Conservation (phyloP, 805 yeast species). For the Lipomyces oligophaga region DNA sequence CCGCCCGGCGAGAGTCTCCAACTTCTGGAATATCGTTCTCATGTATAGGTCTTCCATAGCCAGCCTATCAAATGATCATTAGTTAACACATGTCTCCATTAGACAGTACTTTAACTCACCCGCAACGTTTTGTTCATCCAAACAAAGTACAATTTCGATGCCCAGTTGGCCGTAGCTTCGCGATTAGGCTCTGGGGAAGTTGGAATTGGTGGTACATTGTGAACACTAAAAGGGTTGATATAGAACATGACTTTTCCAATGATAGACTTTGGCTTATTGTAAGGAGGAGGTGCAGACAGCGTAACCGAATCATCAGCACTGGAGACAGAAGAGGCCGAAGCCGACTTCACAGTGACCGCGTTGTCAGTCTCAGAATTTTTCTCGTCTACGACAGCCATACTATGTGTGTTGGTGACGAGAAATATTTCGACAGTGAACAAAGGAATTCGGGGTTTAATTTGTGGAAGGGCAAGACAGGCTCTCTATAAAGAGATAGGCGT, state of each 20-base stretch:
- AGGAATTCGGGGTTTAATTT: too few species aligned
- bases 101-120: background rate
- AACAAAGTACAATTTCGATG: background rate
- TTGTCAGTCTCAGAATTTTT: too few species aligned
- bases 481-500: too few species aligned
- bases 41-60: constrained; percentile 60
- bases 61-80: constrained; percentile 33
- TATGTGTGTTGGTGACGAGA: too few species aligned
- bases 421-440: too few species aligned
- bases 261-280: too few species aligned
- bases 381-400: too few species aligned
- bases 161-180: constrained; percentile 35
- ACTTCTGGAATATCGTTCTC: constrained; percentile 53
- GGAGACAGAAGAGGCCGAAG: background rate
- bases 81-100: background rate
- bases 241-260: background rate
- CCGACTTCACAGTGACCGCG: background rate
- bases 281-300: too few species aligned
- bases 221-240: constrained; percentile 9
- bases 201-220: constrained; percentile 30
- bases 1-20: constrained; percentile 40
- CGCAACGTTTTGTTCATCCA: constrained; percentile 4
- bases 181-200: constrained; percentile 23
- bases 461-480: too few species aligned
- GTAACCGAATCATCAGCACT: background rate